Conservation (phyloP, 2,329 filamentous ascomycete species). For the Penicillium vulpinum region DNA sequence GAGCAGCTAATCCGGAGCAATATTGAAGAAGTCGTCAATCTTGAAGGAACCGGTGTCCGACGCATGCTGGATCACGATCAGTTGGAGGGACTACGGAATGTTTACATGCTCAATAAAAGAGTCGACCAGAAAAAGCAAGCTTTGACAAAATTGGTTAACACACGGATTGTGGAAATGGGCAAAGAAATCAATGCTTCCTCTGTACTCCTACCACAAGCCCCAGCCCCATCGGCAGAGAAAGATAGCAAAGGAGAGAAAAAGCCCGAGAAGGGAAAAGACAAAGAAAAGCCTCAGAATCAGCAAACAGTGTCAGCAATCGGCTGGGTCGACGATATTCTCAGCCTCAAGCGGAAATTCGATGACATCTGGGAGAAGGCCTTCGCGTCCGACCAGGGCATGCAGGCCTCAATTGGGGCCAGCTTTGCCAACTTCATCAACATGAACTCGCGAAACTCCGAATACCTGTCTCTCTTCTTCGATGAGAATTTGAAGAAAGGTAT, state of each 20-base stretch:
- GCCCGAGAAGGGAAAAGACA: slow-evolving; percentile 49
- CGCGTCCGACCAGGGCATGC: slow-evolving; percentile 70
- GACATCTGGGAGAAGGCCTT: slow-evolving; percentile 74
- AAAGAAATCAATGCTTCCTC: slow-evolving; percentile 73
- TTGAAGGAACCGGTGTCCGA: slow-evolving; percentile 80
- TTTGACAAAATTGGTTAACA: slow-evolving; percentile 69
- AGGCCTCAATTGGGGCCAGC: slow-evolving; percentile 79
- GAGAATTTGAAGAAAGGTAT: slow-evolving; percentile 93
- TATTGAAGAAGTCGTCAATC: slow-evolving; percentile 75
- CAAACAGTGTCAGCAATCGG: slow-evolving; percentile 85
- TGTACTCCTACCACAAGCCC: slow-evolving; percentile 42
- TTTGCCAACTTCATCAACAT: slow-evolving; percentile 92
- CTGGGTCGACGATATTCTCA: slow-evolving; percentile 91
- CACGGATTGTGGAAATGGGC: slow-evolving; percentile 76
- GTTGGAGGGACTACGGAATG: slow-evolving; percentile 71
- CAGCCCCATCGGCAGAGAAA: slow-evolving; percentile 49
- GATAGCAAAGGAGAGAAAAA: slow-evolving; percentile 56
- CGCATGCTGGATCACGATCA: slow-evolving; percentile 92
- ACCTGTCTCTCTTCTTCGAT: slow-evolving; percentile 93
- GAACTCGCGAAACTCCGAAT: slow-evolving; percentile 84
- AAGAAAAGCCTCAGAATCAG: slow-evolving; percentile 64
- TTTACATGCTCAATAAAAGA: slow-evolving; percentile 76
- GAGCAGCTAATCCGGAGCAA: slow-evolving; percentile 75
- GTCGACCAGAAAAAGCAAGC: slow-evolving; percentile 73
- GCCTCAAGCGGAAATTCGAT: slow-evolving; percentile 87